Evolutionary conservation across 352 stramenopile species (phyloP), one percentile per base, ranked within the genome.

Genomic region (Phytophthora foliorum): DNA sequence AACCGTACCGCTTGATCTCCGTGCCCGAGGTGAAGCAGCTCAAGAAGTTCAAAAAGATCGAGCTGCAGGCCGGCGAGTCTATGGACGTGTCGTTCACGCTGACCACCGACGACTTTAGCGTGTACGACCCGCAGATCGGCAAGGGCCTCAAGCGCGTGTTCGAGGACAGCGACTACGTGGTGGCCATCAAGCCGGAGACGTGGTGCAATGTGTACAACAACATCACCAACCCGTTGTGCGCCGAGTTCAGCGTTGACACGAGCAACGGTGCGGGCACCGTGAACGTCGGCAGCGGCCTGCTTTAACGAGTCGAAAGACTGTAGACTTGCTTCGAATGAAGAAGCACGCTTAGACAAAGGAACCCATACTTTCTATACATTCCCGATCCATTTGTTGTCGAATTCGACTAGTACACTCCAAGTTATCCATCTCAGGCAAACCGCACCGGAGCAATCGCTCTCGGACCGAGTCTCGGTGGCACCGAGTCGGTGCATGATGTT

Each of bases 1-100:
- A 91, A 57, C 81, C 82, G 38, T 82, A 80, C 49, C 84, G 84
- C 17, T 54, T 69, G 25, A 84, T 88, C 50, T 81, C 88, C 2
- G 77, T 92, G 19, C 86, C 89, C 0, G 88, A 95, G 49, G 79
- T 91, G 36, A 96, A 95, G 75, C 79, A 89, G 63, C 80, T 97
- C 25, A 85, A 87, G 46, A 83, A 86, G 51, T 96, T 95, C 63
- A 60, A 80, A n/a, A 96, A 96, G 74, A 83, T 97, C 29, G 56
- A 75, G 0, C 67, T 96, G 31, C 32, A 67, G 24, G 68, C 85
- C 2, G 79, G 81, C 3, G 69, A 81, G 39, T 69, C 74, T 1
- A 46, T 74, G 46, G 60, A 73, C 41, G 74, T 88, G 6, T 71
- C 67, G 22, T 86, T 89, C 52, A 76, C 69, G 16, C 67, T 92